Evolutionary conservation across 116 monocot species (phyloP), one percentile per base, ranked within the genome.

Genomic region (Zostera marina): DNA sequence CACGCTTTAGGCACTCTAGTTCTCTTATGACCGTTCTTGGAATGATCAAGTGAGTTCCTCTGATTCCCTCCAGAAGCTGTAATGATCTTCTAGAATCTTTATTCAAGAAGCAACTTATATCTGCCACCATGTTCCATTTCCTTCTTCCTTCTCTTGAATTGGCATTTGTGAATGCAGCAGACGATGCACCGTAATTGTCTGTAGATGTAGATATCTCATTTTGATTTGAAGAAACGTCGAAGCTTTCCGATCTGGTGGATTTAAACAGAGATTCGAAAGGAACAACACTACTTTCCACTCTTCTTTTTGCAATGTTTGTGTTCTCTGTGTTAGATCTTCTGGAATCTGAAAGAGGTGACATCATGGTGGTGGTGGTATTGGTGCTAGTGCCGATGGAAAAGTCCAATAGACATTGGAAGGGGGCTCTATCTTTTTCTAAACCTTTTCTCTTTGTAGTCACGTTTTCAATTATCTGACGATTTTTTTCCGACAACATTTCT

Each of bases 21-120:
- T 96, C 94, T 51, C 94, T 81, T 63, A 96, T 77, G 26, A 96
- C 94, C 88, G 65, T 85, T 44, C 67, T 85, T 55, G 96, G 96
- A 49, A 96, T 78, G 22, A 89, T 78, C n/a, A 96, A 76, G 13
- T 74, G 82, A 38, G 96, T 88, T 52, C 89, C 85, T 66, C 69
- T 80, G 26, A 89, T 73, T 62, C 84, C 96, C 78, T 88, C 70
- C 11, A 96, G 69, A 12, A 96, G 70, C 70, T 73, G 82, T 25
- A 96, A 32, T 11, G 96, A 66, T 60, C 59, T 88, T 47, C 69
- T 74, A 41, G 85, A 96, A 59, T 88, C 96, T 57, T 78, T 78
- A 45, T 67, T 54, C 8, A 84, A 73, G 63, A 88, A 81, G 68
- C 82, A 85, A 22, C 69, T 71, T 13, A 74, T 74, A 47, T 96